phyloP scores from a whole-genome alignment of 257 asterid species.

The Fraxinus pennsylvanica region DNA sequence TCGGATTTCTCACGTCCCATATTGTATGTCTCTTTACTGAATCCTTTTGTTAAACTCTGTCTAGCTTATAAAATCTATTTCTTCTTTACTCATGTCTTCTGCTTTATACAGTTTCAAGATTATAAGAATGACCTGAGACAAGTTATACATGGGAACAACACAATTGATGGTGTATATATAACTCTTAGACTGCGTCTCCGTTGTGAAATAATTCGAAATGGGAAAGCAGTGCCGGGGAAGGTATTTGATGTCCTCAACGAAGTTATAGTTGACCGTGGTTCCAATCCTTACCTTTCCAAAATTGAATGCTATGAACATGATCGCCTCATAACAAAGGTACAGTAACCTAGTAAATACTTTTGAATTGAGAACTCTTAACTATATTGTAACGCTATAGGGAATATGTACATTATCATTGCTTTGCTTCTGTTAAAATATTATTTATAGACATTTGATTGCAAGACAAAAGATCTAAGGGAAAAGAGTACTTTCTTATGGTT shows the following conservation, averaged over 20 bases:
- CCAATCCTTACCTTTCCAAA: conserved; percentile 96
- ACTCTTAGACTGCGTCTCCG: conserved; percentile 97
- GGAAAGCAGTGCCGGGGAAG: conserved; percentile 90
- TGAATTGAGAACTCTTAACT: background rate
- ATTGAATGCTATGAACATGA: conserved; percentile 96
- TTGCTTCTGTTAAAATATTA: background rate
- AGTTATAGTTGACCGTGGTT: conserved; percentile 96
- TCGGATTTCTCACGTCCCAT: conserved; percentile 97
- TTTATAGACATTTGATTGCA: background rate
- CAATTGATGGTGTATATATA: conserved; percentile 81
- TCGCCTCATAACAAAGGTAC: conserved; percentile 96
- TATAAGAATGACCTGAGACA: conserved; percentile 80
- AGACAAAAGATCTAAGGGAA: background rate
- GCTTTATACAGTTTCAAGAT: conserved; percentile 64
- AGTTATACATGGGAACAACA: conserved; percentile 81
- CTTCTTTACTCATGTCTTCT: background rate
- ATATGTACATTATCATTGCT: background rate
- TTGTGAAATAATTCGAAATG: conserved; percentile 90
- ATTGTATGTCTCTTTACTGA: conserved; percentile 53
- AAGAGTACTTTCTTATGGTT: conserved; percentile 14
- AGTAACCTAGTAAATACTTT: background rate
- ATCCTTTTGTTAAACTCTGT: conserved; percentile 14
- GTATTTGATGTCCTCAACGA: conserved; percentile 92
- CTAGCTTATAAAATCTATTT: conserved; percentile 17
- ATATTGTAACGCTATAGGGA: background rate